Base-by-base conservation (phyloP, 2,329 filamentous ascomycete genomes). In the Alternaria novae-zelandiae region DNA sequence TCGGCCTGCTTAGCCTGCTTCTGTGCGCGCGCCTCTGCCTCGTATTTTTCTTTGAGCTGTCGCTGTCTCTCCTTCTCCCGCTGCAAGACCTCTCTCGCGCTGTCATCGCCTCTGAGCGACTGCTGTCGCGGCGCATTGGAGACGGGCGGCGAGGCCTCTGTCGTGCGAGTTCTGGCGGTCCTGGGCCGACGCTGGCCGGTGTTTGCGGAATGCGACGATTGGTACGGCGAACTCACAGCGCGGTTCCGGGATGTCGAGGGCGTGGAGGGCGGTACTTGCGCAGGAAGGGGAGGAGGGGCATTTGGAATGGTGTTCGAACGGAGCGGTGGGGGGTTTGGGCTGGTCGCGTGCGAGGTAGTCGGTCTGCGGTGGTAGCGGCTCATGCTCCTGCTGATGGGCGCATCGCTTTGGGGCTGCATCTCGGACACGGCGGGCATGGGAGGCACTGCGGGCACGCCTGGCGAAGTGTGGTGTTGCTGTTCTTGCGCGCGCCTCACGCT, bases 401-500 rank as follows among this genome's bases (percentile, higher is more conserved):
- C 69, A 28, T 72, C 71, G 43, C 59, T 69, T 21, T 62, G 66
- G 15, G 67, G 54, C 49, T 71, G 66, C 59, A 66, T 67, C 25
- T 71, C 70, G 32, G 74, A 71, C 36, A 72, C 55, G 3, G 72
- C 59, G 50, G 76, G 76, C 54, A 75, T 64, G 4, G 70, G 62
- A 25, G 77, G 77, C 44, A 45, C 49, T 49, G 70, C 49, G 43
- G 66, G 41, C 12, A 12, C 54, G 57, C 62, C 43, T 54, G 64
- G 54, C 23, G 68, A 55, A n/a, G 63, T 25, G 20, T 66, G 66
- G 21, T 71, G 67, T 45, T 54, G 60, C 50, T 73, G 72, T 61
- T 81, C 74, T 57, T 81, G 78, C 21, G 80, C 80, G 65, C 82
- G 82, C 62, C 87, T 80, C 59, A 88, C 86, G 28, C 86, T 87